Conservation (phyloP, 2,329 filamentous ascomycete species). For the Phoma sp. region DNA sequence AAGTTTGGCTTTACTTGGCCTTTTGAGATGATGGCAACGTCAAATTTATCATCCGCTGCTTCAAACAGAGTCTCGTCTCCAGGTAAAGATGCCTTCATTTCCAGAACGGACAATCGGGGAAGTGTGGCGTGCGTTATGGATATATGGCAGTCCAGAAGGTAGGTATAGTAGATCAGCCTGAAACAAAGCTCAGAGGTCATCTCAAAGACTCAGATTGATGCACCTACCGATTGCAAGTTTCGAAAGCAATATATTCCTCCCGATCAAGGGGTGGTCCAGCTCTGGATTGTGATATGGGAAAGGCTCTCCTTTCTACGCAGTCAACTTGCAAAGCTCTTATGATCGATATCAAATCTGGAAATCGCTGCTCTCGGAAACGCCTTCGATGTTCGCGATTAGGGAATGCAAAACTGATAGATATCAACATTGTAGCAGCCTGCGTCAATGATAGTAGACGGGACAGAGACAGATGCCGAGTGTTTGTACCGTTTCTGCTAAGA, state of each 20-base stretch:
- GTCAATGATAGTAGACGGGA: neutral
- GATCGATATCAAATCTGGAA: neutral
- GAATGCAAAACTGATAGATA: conserved; percentile 4
- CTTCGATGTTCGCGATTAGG: neutral
- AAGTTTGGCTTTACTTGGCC: neutral
- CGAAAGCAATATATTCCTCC: neutral
- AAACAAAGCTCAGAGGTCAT: neutral
- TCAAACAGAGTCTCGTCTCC: neutral
- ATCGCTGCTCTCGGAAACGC: neutral
- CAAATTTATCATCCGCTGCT: neutral
- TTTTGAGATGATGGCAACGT: neutral
- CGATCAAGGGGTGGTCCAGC: neutral
- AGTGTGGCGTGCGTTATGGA: neutral
- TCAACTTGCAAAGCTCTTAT: neutral
- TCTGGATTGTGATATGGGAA: too few species aligned
- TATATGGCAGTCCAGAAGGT: conserved; percentile 6
- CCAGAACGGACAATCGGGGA: neutral
- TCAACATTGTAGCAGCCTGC: conserved; percentile 6
- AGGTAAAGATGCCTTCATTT: conserved; percentile 4
- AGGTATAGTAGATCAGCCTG: conserved; percentile 1
- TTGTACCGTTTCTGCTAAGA: neutral
- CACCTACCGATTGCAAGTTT: conserved; percentile 3
- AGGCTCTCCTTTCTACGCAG: neutral
- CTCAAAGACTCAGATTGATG: neutral
- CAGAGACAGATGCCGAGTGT: neutral